phyloP scores from a whole-genome alignment of 257 asterid species.

The Capsicum baccatum region DNA sequence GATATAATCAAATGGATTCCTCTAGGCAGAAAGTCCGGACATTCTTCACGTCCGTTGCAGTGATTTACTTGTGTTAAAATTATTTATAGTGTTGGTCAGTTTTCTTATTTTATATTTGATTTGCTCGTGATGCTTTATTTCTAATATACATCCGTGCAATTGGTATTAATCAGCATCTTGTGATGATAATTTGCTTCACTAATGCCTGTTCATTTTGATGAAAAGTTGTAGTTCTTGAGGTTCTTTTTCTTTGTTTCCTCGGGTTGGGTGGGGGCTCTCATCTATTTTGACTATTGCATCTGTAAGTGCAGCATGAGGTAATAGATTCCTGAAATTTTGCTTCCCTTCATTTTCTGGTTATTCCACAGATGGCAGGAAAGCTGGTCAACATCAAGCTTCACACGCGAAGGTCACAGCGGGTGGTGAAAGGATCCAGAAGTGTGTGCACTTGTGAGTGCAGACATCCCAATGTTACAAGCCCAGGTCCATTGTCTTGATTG shows the following conservation, averaged over 20 bases:
- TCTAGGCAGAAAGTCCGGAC: background rate
- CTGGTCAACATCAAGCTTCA: slow-evolving; percentile 86
- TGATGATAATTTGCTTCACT: background rate
- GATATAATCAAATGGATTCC: background rate
- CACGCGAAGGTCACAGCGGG: slow-evolving; percentile 79
- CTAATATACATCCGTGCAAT: background rate
- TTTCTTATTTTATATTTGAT: background rate
- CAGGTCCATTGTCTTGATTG: slow-evolving; percentile 48
- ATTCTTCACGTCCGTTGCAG: background rate
- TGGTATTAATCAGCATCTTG: background rate
- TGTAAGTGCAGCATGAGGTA: background rate
- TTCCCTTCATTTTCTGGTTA: slow-evolving; percentile 23
- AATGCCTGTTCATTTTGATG: background rate
- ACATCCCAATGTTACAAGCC: slow-evolving; percentile 64
- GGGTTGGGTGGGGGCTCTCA: background rate
- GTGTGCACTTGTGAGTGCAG: slow-evolving; percentile 82
- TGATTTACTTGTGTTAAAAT: background rate
- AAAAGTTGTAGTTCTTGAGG: background rate
- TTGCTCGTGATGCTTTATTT: background rate
- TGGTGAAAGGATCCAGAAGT: slow-evolving; percentile 83
- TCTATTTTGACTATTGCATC: background rate
- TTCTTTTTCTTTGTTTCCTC: background rate
- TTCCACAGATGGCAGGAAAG: slow-evolving; percentile 84
- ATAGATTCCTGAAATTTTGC: slow-evolving; percentile 10
- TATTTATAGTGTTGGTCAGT: background rate